Evolutionary conservation across 306 rosid genomes (phyloP).

Genomic region (Inga laurina): DNA sequence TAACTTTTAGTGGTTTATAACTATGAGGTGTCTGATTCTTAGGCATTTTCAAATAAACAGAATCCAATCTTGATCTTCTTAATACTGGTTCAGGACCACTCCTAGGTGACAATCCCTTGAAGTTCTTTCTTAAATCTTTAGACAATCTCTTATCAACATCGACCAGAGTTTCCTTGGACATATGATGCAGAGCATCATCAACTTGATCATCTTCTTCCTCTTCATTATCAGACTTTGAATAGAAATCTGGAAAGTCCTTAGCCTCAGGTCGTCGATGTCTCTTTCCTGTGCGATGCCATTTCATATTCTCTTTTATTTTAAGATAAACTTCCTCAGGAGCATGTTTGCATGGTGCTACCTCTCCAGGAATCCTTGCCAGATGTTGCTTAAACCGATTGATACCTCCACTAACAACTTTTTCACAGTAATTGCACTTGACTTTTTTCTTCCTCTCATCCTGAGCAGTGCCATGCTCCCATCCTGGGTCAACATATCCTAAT

Average conservation of each 20-base stretch:
- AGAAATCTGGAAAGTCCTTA: slow-evolving; percentile 59
- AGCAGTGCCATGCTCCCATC: slow-evolving; percentile 98
- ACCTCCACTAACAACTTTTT: slow-evolving; percentile 94
- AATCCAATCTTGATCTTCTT: slow-evolving; percentile 88
- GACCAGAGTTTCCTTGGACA: slow-evolving; percentile 59
- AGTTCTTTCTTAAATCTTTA: slow-evolving; percentile 56
- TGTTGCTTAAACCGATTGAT: slow-evolving; percentile 96
- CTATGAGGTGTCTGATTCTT: slow-evolving; percentile 65
- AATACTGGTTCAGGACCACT: slow-evolving; percentile 70
- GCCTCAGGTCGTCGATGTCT: slow-evolving; percentile 72
- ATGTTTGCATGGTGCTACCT: slow-evolving; percentile 93
- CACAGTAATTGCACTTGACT: slow-evolving; percentile 93
- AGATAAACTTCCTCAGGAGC: slow-evolving; percentile 91
- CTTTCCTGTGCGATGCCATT: slow-evolving; percentile 98
- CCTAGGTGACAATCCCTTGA: slow-evolving; percentile 58
- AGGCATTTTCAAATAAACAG: slow-evolving; percentile 69
- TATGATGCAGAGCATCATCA: slow-evolving; percentile 59
- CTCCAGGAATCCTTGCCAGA: slow-evolving; percentile 97
- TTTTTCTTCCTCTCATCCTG: slow-evolving; percentile 98
- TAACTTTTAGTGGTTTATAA: slow-evolving; percentile 62
- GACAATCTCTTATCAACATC: slow-evolving; percentile 67
- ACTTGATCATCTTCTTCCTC: slow-evolving; percentile 72
- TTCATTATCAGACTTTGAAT: slow-evolving; percentile 70
- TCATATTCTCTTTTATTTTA: slow-evolving; percentile 94
- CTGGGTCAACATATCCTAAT: slow-evolving; percentile 93